Evolutionary conservation across 352 stramenopile species (phyloP).

Genomic region (Elongisporangium prolatum): DNA sequence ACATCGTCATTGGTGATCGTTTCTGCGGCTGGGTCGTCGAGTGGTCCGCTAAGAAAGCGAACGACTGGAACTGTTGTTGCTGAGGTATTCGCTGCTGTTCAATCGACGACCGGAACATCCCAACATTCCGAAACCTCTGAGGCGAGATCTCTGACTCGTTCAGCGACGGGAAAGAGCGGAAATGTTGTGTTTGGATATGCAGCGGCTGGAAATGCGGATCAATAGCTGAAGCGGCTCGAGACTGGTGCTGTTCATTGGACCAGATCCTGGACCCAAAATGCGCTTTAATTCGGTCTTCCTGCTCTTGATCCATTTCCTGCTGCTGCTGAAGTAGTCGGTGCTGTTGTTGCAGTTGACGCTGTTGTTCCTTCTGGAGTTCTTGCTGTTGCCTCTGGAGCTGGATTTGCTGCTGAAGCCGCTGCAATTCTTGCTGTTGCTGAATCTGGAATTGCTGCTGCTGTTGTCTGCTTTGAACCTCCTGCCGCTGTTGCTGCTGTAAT

Average conservation of each 20-base stretch:
- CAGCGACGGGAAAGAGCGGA: background rate
- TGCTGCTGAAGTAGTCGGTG: background rate
- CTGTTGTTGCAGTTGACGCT: slow-evolving; percentile 5
- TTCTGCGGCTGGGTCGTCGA: background rate
- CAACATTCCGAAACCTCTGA: background rate
- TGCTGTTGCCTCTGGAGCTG: slow-evolving; percentile 1
- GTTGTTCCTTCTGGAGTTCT: background rate
- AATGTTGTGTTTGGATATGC: background rate
- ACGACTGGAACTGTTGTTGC: background rate
- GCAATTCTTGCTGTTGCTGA: slow-evolving; percentile 11
- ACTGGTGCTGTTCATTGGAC: slow-evolving; percentile 10
- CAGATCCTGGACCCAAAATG: slow-evolving; percentile 10
- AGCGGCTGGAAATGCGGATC: slow-evolving; percentile 7
- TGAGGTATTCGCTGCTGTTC: background rate
- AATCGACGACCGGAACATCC: background rate
- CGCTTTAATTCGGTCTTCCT: background rate
- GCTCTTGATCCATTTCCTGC: background rate
- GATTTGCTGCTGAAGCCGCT: slow-evolving; percentile 7
- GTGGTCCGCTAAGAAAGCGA: background rate
- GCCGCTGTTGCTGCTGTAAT: slow-evolving; percentile 1
- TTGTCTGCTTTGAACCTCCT: slow-evolving; percentile 3
- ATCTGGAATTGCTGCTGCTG: slow-evolving; percentile 5
- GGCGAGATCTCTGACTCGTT: background rate
- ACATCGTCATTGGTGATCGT: background rate
- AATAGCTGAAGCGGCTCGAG: slow-evolving; percentile 8